Percentiles rank a stretch among this genome's conserved stretches.
Conservation (phyloP, 2,329 filamentous ascomycete species). For the Didymella segeticola region DNA sequence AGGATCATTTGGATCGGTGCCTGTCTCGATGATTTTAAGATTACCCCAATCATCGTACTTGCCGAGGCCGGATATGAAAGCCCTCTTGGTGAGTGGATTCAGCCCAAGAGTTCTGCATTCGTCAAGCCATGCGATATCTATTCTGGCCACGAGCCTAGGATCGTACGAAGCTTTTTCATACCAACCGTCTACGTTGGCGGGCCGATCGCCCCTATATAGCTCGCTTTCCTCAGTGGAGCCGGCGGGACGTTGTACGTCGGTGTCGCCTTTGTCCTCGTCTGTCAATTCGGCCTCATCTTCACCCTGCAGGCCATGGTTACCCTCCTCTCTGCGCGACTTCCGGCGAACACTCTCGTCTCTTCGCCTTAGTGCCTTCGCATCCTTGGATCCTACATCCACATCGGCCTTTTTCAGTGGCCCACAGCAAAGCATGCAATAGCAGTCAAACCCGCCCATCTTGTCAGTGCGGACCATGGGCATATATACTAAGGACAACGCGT, state of each 20-base stretch:
- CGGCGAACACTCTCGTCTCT: conserved; percentile 6
- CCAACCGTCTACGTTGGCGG: too few species aligned
- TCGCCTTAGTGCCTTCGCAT: conserved; percentile 9
- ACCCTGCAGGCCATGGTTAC: background rate
- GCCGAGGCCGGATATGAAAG: conserved; percentile 25
- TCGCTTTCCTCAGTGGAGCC: background rate
- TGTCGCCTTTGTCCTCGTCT: background rate
- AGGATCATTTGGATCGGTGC: conserved; percentile 21
- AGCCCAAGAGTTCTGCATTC: conserved; percentile 21
- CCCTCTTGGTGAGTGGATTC: conserved; percentile 18
- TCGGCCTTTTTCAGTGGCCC: conserved; percentile 7
- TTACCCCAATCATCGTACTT: conserved; percentile 18
- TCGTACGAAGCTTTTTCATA: conserved; percentile 22
- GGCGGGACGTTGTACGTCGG: background rate
- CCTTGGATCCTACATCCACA: conserved; percentile 13
- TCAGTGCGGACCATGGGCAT: too few species aligned
- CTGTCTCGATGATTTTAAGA: conserved; percentile 1
- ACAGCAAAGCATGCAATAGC: conserved; percentile 29
- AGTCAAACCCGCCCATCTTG: conserved; percentile 27
- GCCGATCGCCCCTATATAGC: background rate
- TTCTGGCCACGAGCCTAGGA: conserved; percentile 10
- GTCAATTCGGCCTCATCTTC: background rate
- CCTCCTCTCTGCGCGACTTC: background rate
- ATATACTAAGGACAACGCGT: too few species aligned
- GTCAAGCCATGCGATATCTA: conserved; percentile 24